phyloP scores from a whole-genome alignment of 352 stramenopile genomes.

The Peronospora belbahrii region DNA sequence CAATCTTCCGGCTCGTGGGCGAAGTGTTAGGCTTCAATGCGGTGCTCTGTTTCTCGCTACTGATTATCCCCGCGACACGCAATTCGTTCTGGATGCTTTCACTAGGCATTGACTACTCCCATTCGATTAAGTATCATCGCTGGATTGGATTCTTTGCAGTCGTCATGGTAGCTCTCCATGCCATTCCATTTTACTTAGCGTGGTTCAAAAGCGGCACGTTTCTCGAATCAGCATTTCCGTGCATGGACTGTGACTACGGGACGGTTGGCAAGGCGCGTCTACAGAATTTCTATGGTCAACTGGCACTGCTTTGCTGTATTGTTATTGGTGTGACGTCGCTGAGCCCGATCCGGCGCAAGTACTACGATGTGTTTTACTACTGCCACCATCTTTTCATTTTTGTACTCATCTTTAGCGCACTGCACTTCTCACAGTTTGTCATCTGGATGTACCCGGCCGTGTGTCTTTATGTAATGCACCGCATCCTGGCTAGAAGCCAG shows the following conservation, averaged over 20 bases:
- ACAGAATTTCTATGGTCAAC: slow-evolving; percentile 67
- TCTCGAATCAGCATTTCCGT: slow-evolving; percentile 50
- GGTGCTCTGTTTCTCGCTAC: slow-evolving; percentile 53
- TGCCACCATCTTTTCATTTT: slow-evolving; percentile 83
- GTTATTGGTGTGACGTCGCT: slow-evolving; percentile 76
- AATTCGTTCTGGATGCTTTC: slow-evolving; percentile 83
- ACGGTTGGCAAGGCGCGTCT: slow-evolving; percentile 52
- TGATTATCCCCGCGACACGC: slow-evolving; percentile 54
- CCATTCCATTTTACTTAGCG: slow-evolving; percentile 61
- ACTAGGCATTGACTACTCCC: slow-evolving; percentile 81
- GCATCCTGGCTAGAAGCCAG: slow-evolving; percentile 62
- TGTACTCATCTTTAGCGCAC: slow-evolving; percentile 49
- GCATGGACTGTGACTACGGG: slow-evolving; percentile 62
- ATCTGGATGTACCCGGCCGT: slow-evolving; percentile 80
- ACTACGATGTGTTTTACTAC: slow-evolving; percentile 87
- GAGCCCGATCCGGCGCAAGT: slow-evolving; percentile 52
- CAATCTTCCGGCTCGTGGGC: slow-evolving; percentile 45
- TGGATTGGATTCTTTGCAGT: slow-evolving; percentile 77
- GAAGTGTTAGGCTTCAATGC: slow-evolving; percentile 71
- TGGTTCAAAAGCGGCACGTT: slow-evolving; percentile 58
- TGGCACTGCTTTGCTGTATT: slow-evolving; percentile 62
- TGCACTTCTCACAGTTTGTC: slow-evolving; percentile 78
- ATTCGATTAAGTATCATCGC: slow-evolving; percentile 84
- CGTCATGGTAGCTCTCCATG: slow-evolving; percentile 51
- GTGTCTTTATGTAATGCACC: slow-evolving; percentile 77